A percentile compares a stretch with the other conserved stretches of the same genome.
Evolutionary conservation across 202 grass and related monocot genomes (phyloP).

Genomic region (Zoysia matrella): DNA sequence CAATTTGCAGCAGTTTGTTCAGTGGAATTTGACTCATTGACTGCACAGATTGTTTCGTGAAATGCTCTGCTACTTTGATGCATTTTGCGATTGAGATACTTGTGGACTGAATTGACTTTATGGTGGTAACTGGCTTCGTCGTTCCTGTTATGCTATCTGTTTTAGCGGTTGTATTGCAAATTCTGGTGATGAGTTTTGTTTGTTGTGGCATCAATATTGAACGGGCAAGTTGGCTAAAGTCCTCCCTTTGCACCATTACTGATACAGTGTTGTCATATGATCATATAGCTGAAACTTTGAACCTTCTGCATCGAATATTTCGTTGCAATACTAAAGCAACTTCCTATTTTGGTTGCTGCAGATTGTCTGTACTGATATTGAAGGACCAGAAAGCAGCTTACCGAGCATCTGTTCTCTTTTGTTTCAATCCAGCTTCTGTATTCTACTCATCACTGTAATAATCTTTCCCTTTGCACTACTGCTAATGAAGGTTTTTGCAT

Average conservation of each 20-base stretch:
- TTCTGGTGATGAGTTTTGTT: no score
- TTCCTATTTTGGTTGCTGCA: conserved; percentile 41
- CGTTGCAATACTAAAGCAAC: conserved; percentile 1
- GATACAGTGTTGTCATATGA: neutral
- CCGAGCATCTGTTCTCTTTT: conserved; percentile 71
- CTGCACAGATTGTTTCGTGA: neutral
- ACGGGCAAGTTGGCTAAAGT: no score
- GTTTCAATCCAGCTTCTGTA: conserved; percentile 91
- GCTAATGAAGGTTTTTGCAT: conserved; percentile 33
- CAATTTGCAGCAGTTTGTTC: no score
- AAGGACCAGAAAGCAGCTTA: conserved; percentile 69
- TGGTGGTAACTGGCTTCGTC: neutral
- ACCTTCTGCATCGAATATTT: neutral
- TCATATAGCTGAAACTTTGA: neutral
- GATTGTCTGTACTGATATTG: conserved; percentile 72
- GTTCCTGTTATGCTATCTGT: neutral
- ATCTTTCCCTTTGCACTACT: conserved; percentile 32
- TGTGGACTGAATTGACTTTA: neutral
- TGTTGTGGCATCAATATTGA: no score
- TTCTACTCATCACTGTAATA: conserved; percentile 94
- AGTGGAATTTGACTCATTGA: no score
- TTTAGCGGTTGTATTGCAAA: no score
- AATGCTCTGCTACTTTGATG: conserved; percentile 4
- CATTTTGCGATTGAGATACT: neutral
- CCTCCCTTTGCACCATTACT: neutral